Evolutionary conservation across 2,329 filamentous ascomycete genomes (phyloP).

Genomic region (Capronia americana): DNA sequence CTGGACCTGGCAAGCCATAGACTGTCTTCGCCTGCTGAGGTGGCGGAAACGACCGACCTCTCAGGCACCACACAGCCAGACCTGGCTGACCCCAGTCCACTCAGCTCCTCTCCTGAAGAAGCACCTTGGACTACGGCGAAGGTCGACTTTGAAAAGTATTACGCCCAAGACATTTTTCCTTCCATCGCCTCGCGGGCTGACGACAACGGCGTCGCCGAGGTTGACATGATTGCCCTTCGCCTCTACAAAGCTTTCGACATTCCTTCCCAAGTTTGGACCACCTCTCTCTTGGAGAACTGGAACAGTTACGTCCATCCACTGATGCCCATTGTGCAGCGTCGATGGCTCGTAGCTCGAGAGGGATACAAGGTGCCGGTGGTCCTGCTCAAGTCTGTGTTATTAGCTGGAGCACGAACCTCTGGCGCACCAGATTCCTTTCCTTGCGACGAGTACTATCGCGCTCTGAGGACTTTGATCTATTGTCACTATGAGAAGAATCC

Average conservation of each 20-base stretch:
- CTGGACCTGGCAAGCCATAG: no score
- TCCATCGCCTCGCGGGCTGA: neutral
- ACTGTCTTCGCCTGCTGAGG: neutral
- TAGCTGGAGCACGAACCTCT: conserved; percentile 2
- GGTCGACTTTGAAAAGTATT: conserved; percentile 4
- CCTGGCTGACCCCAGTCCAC: neutral
- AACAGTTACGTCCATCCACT: conserved; percentile 14
- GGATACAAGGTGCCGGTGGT: conserved; percentile 6
- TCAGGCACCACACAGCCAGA: neutral
- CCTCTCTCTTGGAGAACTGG: conserved; percentile 7
- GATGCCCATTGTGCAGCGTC: conserved; percentile 11
- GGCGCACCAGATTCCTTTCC: neutral
- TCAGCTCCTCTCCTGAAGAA: conserved; percentile 5
- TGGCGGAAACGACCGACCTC: neutral
- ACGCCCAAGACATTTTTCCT: neutral
- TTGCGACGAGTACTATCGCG: neutral
- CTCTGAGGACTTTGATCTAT: conserved; percentile 6
- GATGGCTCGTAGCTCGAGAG: conserved; percentile 9
- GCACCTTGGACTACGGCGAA: neutral
- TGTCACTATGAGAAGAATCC: conserved; percentile 42
- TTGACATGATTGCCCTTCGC: neutral
- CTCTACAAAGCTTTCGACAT: neutral
- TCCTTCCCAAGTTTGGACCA: conserved; percentile 8
- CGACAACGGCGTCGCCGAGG: neutral
- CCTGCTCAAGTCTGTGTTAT: conserved; percentile 9